Conservation (phyloP, 1,284 basidiomycete species). For the Spongiforma sp. region DNA sequence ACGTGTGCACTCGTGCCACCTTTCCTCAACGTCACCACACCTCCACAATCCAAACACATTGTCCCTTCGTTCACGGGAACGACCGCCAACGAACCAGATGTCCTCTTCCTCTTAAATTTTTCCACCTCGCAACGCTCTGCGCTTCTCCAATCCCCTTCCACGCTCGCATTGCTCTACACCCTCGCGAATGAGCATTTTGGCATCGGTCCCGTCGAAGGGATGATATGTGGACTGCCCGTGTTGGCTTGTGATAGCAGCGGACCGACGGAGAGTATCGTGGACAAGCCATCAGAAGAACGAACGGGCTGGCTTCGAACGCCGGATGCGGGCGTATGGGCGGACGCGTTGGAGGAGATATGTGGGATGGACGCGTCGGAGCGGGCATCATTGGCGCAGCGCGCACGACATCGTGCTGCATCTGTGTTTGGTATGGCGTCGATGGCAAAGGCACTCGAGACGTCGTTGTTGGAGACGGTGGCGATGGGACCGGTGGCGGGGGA, state of each 20-base stretch:
- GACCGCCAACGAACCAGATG: conserved; percentile 51
- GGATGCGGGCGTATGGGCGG: conserved; percentile 68
- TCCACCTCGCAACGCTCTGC: conserved; percentile 79
- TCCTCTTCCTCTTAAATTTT: conserved; percentile 90
- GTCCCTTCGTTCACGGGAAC: conserved; percentile 45
- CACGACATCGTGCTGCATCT: conserved; percentile 61
- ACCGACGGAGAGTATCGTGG: conserved; percentile 88
- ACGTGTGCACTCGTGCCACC: conserved; percentile 53
- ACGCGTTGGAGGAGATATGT: conserved; percentile 68
- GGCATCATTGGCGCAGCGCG: conserved; percentile 54
- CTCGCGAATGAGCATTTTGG: conserved; percentile 97
- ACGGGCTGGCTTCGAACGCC: conserved; percentile 76
- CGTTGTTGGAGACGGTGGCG: conserved; percentile 55
- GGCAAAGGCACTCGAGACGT: conserved; percentile 66
- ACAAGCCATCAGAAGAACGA: conserved; percentile 44
- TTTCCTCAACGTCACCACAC: conserved; percentile 62
- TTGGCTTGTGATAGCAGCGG: conserved; percentile 91
- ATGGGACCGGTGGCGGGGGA: conserved; percentile 57
- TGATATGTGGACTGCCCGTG: conserved; percentile 91
- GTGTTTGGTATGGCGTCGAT: conserved; percentile 70
- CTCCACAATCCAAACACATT: conserved; percentile 41
- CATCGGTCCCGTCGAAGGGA: conserved; percentile 95
- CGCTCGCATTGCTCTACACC: conserved; percentile 87
- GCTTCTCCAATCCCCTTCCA: conserved; percentile 69
- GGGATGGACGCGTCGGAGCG: conserved; percentile 53